Conservation (phyloP, 1,139 yeast species). For the Geotrichum carabidarum region DNA sequence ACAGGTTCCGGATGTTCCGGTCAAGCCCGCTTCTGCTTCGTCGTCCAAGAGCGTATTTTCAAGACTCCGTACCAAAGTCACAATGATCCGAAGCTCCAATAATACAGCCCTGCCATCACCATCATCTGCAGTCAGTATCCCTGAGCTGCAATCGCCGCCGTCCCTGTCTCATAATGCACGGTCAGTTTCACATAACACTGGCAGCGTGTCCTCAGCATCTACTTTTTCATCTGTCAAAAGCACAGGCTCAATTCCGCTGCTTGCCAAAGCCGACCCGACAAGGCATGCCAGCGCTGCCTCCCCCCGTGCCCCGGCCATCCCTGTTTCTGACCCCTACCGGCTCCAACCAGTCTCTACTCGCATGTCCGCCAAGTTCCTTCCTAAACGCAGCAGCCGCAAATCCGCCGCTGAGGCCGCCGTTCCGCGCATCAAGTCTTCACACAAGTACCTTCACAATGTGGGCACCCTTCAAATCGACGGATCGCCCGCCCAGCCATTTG, state of each 20-base stretch:
- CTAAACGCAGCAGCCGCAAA: background rate
- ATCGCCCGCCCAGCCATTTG: background rate
- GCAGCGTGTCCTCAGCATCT: constrained; percentile 1
- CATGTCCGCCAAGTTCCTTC: background rate
- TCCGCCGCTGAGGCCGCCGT: background rate
- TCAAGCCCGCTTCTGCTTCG: background rate
- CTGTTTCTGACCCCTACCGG: background rate
- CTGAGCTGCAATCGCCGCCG: background rate
- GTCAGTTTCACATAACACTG: background rate
- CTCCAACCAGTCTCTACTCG: background rate
- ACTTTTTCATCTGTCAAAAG: constrained; percentile 1
- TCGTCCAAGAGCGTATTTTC: background rate
- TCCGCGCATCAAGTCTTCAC: background rate
- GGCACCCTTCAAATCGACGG: constrained; percentile 9
- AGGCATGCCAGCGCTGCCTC: too few species aligned
- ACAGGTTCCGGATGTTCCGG: background rate
- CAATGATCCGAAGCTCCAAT: background rate
- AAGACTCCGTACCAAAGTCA: constrained; percentile 6
- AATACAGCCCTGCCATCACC: background rate
- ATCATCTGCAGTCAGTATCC: background rate
- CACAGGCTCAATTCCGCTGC: background rate
- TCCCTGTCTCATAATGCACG: too few species aligned
- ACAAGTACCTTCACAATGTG: constrained; percentile 5
- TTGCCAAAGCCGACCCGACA: background rate
- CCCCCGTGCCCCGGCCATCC: background rate